Evolutionary conservation across 495 filamentous ascomycete species (phyloP).

Genomic region (Aspergillus coremiiformis): DNA sequence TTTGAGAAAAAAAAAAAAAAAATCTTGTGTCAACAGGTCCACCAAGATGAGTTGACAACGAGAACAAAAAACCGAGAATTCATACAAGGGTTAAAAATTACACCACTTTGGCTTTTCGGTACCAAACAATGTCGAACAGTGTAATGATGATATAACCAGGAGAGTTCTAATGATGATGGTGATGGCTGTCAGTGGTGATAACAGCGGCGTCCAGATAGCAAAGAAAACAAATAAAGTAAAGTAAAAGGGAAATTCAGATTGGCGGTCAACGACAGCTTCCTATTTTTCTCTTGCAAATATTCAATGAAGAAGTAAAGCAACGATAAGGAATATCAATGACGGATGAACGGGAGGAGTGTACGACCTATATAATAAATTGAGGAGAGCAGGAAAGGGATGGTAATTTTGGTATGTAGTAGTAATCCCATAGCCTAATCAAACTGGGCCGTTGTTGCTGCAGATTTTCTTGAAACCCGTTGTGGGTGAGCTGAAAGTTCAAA

Average conservation of each 20-base stretch:
- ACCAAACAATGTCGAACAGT: not conserved
- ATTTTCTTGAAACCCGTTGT: not conserved
- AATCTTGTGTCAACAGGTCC: not conserved
- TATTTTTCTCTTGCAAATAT: not conserved
- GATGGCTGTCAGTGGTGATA: slow-evolving; percentile 11
- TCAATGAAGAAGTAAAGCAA: not conserved
- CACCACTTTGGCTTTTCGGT: slow-evolving; percentile 1
- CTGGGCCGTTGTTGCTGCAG: slow-evolving; percentile 14
- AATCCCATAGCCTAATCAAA: too few species aligned
- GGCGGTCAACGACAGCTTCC: not conserved
- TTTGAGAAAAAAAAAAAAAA: too few species aligned
- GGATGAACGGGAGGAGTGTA: slow-evolving; percentile 6
- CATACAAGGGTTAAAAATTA: slow-evolving; percentile 8
- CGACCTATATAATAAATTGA: slow-evolving; percentile 17
- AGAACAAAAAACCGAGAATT: not conserved
- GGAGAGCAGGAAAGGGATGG: slow-evolving; percentile 15
- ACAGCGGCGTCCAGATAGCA: slow-evolving; percentile 6
- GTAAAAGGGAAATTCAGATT: not conserved
- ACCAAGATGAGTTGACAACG: not conserved
- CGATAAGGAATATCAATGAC: not conserved
- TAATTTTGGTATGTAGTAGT: slow-evolving; percentile 11
- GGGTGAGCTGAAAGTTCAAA: slow-evolving; percentile 8
- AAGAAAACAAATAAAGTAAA: not conserved
- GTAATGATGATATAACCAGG: slow-evolving; percentile 17
- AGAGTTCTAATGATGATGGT: slow-evolving; percentile 7